Evolutionary conservation across 495 filamentous ascomycete genomes (phyloP).

Genomic region (Pyronema domesticum): DNA sequence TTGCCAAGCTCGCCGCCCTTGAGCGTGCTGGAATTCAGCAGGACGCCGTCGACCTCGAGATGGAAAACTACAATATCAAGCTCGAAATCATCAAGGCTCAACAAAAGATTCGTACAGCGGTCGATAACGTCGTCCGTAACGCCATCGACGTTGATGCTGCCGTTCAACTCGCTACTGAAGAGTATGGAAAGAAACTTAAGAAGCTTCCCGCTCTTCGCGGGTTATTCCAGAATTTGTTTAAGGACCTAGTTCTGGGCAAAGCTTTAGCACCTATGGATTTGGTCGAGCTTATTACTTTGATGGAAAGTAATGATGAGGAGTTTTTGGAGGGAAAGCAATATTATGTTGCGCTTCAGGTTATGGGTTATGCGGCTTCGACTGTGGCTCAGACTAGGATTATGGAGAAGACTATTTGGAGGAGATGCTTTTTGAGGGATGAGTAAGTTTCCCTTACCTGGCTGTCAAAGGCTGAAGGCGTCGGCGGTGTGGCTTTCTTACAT

Average conservation of each 20-base stretch:
- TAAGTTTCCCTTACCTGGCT: slow-evolving; percentile 48
- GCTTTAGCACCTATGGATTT: slow-evolving; percentile 48
- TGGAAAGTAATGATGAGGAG: slow-evolving; percentile 31
- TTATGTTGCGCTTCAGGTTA: slow-evolving; percentile 50
- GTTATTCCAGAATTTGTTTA: slow-evolving; percentile 46
- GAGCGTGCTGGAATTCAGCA: slow-evolving; percentile 19
- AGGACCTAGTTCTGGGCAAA: slow-evolving; percentile 46
- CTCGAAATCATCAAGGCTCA: slow-evolving; percentile 54
- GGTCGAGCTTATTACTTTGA: slow-evolving; percentile 68
- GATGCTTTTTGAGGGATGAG: slow-evolving; percentile 60
- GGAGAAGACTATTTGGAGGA: slow-evolving; percentile 64
- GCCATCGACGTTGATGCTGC: slow-evolving; percentile 66
- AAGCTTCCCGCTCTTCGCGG: slow-evolving; percentile 45
- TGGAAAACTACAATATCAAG: slow-evolving; percentile 36
- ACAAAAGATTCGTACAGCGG: slow-evolving; percentile 45
- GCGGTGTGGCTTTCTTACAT: slow-evolving; percentile 10
- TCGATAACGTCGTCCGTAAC: slow-evolving; percentile 34
- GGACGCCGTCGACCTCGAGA: slow-evolving; percentile 25
- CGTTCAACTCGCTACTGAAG: slow-evolving; percentile 51
- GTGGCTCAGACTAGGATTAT: slow-evolving; percentile 36
- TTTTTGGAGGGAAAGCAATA: slow-evolving; percentile 32
- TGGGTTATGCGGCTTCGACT: slow-evolving; percentile 37
- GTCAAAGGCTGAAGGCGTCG: too few relatives aligned
- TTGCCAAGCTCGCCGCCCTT: slow-evolving; percentile 48
- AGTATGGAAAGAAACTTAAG: slow-evolving; percentile 39